Conservation (phyloP, 371 early-diverging fungal genomes). For the Mucor lusitanicus region DNA sequence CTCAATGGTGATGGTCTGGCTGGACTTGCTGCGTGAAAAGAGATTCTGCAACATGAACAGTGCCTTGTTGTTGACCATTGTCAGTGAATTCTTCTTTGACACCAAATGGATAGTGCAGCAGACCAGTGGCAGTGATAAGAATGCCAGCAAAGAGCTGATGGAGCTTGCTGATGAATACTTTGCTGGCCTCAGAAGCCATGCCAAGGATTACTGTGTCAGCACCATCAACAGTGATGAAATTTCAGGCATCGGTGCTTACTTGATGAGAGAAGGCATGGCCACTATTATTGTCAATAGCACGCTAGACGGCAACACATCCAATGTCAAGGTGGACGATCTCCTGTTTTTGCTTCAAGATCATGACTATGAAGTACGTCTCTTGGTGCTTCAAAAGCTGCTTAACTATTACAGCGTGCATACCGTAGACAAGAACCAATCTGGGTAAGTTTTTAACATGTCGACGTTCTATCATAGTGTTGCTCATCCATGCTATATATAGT, state of each 20-base stretch:
- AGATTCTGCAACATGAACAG: slow-evolving; percentile 38
- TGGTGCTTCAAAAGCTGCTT: slow-evolving; percentile 46
- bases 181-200: neutral
- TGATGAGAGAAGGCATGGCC: slow-evolving; percentile 51
- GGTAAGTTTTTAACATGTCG: neutral
- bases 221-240: slow-evolving; percentile 22
- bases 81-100: slow-evolving; percentile 56
- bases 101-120: slow-evolving; percentile 38
- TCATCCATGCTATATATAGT: slow-evolving; percentile 14
- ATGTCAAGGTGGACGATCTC: slow-evolving; percentile 16
- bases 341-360: slow-evolving; percentile 34
- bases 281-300: slow-evolving; percentile 34
- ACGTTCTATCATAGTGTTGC: neutral
- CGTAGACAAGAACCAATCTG: neutral
- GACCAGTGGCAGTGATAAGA: slow-evolving; percentile 14
- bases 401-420: slow-evolving; percentile 5
- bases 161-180: slow-evolving; percentile 13
- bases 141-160: slow-evolving; percentile 13
- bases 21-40: slow-evolving; percentile 25
- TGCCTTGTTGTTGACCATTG: slow-evolving; percentile 52
- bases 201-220: neutral
- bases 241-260: slow-evolving; percentile 47
- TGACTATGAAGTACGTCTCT: slow-evolving; percentile 66
- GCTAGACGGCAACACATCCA: slow-evolving; percentile 19
- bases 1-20: slow-evolving; percentile 10